Evolutionary conservation across 177 flowering plant species (phyloP), one percentile per base, ranked within the genome.

Genomic region (Vitis hybrid): DNA sequence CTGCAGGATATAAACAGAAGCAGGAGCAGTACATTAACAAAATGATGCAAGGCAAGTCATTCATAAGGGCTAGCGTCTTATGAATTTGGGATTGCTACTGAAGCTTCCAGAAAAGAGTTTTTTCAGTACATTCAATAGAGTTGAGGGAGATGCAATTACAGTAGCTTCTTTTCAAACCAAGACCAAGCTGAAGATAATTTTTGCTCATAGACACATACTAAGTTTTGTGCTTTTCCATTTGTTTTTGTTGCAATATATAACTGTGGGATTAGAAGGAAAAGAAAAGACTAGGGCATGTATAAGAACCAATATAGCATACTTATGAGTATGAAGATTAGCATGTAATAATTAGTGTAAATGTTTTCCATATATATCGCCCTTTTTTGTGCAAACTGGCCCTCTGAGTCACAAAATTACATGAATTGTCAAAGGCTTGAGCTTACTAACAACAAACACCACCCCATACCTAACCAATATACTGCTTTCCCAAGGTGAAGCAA

Each of bases 201-300:
- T 72, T 66, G 48, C 46, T 66, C 15, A 13, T 60, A 51, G 24
- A 65, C 62, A 40, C 52, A 56, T 46, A 51, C 71, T 40, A 72
- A 76, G 73, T 79, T 77, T 72, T 75, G 75, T 72, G 75, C 64
- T 66, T 68, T 63, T 58, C 35, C 52, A 5, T 18, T 56, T 65
- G 17, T 69, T 57, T 69, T 57, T 54, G 46, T 54, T 67, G 49
- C 56, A 55, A 67, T 48, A 32, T 71, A 40, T 17, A 67, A 48
- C 51, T 21, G 62, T 50, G 52, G 15, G 10, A 62, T 14, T 19
- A 71, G 62, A 58, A 15, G 1, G 12, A 46, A 51, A 30, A 14
- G 21, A 12, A 64, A 27, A 56, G 64, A 15, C 56, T 48, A 10
- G n/a, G 21, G 19, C 11, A 3, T 56, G 15, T 21, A 55, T 55